Conservation (phyloP, 208 protist species). For the Crithidia expoeki region DNA sequence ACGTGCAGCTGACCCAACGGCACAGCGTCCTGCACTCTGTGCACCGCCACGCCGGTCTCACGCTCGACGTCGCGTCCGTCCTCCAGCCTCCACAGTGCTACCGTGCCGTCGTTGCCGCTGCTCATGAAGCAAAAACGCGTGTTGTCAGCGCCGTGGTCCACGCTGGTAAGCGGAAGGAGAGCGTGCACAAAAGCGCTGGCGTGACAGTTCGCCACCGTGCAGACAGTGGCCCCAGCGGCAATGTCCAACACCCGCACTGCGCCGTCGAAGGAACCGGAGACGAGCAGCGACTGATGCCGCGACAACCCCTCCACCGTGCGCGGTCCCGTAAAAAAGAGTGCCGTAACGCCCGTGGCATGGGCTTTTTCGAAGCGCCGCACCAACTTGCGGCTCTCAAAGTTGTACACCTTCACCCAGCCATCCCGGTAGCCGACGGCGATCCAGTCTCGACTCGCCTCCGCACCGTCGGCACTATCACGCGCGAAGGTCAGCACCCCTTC, state of each 20-base stretch:
- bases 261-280: slow-evolving; percentile 77
- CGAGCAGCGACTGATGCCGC: slow-evolving; percentile 57
- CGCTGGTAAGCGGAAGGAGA: slow-evolving; percentile 36
- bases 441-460: slow-evolving; percentile 40
- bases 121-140: slow-evolving; percentile 36
- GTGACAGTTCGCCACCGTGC: slow-evolving; percentile 53
- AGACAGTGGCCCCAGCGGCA: slow-evolving; percentile 38
- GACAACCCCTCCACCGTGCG: slow-evolving; percentile 31
- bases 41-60: slow-evolving; percentile 6
- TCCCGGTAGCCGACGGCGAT: slow-evolving; percentile 82
- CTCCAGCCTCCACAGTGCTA: slow-evolving; percentile 58
- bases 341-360: slow-evolving; percentile 69
- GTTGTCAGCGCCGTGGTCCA: background rate
- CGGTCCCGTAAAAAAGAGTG: slow-evolving; percentile 62
- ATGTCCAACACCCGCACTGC: slow-evolving; percentile 67
- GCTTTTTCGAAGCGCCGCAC: slow-evolving; percentile 69
- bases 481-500: slow-evolving; percentile 56
- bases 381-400: slow-evolving; percentile 62
- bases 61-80: slow-evolving; percentile 8
- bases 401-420: slow-evolving; percentile 85
- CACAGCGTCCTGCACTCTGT: slow-evolving; percentile 22
- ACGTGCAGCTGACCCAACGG: slow-evolving; percentile 20
- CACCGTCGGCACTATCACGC: slow-evolving; percentile 32
- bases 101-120: slow-evolving; percentile 75
- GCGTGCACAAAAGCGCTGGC: slow-evolving; percentile 63